Base-by-base conservation (phyloP, 768 basidiomycete genomes). In the Tulasnella calospora region DNA sequence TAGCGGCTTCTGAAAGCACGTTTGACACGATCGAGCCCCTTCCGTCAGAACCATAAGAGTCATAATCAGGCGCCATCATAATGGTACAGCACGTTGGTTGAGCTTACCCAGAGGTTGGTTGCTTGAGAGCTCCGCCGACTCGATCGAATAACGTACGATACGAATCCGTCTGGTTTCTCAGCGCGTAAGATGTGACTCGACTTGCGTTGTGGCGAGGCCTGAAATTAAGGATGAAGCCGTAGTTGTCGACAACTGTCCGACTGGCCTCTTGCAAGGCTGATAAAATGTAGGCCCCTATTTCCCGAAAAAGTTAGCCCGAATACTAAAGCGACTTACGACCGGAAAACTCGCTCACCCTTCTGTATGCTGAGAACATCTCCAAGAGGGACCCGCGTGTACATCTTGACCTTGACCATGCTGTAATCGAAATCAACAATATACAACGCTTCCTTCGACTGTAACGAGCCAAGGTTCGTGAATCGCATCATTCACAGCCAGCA, bases 341-440 rank as follows among this genome's bases (percentile, higher is more conserved):
- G n/a, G 30, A 30, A 10, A 10, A n/a, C 35, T 51, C 35, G 79
- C 83, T 21, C 51, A 92, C 95, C 97, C 88, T 93, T 94, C 74
- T 88, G 89, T 27, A 99, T 91, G 30, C 87, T 85, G 38, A 89
- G 85, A 81, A 99, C 90, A 82, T 94, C 92, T 71, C 89, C 89
- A 55, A 98, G 88, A 2, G 96, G 96, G 72, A 99, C 90, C 57
- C 96, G 91, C 81, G 92, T 96, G 86, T 93, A 97, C 79, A 91
- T 85, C 83, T 94, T 92, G 73, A 98, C 94, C 84, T 98, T 96
- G 83, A 94, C 94, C 77, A 97, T 89, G 83, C 89, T 89, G 89
- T 96, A 97, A 84, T 98, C 96, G 82, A 95, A 98, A 81, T 93
- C 95, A 94, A 94, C 88, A 79, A 95, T 89, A 83, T 95, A 95